phyloP scores from a whole-genome alignment of 176 grass and related monocot genomes.

The Oryza nivara region DNA sequence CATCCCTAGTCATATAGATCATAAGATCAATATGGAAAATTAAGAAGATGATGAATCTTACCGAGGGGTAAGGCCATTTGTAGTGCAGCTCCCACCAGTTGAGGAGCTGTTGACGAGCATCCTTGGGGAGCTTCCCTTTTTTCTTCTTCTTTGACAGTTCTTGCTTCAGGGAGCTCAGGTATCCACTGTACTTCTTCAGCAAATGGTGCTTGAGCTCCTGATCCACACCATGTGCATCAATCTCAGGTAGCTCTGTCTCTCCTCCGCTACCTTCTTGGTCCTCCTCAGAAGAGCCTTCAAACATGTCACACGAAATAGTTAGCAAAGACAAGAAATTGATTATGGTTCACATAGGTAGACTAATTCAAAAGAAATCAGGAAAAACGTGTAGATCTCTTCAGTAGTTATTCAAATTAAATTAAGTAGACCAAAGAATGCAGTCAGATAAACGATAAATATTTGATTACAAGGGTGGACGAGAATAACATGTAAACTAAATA shows the following conservation, averaged over 20 bases:
- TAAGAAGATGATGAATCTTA: slow-evolving; percentile 18
- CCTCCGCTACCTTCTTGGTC: slow-evolving; percentile 90
- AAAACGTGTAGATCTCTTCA: background rate
- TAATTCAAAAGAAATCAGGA: background rate
- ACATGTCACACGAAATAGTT: slow-evolving; percentile 24
- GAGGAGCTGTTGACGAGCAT: slow-evolving; percentile 89
- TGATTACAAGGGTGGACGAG: background rate
- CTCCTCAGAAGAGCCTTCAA: slow-evolving; percentile 87
- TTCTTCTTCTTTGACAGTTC: slow-evolving; percentile 99
- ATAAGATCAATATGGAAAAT: background rate
- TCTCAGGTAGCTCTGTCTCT: slow-evolving; percentile 78
- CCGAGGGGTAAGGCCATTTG: slow-evolving; percentile 98
- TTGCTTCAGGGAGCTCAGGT: slow-evolving; percentile 89
- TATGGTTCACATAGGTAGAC: background rate
- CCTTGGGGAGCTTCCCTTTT: slow-evolving; percentile 97
- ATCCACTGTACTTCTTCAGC: slow-evolving; percentile 97
- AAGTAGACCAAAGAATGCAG: background rate
- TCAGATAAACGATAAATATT: background rate
- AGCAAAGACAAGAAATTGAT: background rate
- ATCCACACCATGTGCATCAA: slow-evolving; percentile 78
- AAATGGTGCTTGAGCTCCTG: slow-evolving; percentile 96
- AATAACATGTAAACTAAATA: background rate
- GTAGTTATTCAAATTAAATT: background rate
- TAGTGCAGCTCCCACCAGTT: slow-evolving; percentile 98
- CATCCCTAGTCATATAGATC: too few relatives aligned